Conservation (phyloP, 345 rosid genomes). For the Xanthoceras sorbifolium region DNA sequence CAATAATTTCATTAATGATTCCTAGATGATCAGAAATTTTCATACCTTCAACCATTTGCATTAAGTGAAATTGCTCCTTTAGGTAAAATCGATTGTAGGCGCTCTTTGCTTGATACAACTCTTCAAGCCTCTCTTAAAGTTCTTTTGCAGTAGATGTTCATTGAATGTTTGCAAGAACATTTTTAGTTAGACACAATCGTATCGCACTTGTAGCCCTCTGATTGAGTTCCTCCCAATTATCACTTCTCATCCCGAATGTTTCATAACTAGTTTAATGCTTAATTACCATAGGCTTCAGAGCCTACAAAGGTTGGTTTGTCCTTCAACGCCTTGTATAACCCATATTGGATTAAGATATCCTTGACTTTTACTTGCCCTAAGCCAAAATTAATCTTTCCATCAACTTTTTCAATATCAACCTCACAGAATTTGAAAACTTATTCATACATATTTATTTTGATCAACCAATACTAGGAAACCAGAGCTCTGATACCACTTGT, state of each 20-base stretch:
- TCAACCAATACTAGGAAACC: too few species aligned
- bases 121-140: neutral
- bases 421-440: too few species aligned
- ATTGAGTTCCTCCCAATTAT: neutral
- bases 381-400: neutral
- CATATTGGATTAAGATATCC: too few species aligned
- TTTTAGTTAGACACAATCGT: neutral
- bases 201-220: neutral
- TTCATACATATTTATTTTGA: too few species aligned
- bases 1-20: neutral
- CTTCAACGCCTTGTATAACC: too few species aligned
- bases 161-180: neutral
- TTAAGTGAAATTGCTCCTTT: too few species aligned
- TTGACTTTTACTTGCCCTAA: neutral
- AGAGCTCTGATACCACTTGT: too few species aligned
- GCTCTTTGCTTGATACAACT: too few species aligned
- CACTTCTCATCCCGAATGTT: neutral
- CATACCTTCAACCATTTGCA: neutral
- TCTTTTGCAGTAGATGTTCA: neutral
- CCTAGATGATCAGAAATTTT: neutral
- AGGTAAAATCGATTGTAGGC: too few species aligned
- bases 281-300: neutral
- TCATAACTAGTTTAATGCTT: too few species aligned
- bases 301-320: neutral
- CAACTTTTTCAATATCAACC: neutral